phyloP scores from a whole-genome alignment of 2,329 filamentous ascomycete species.

The Fusarium napiforme region DNA sequence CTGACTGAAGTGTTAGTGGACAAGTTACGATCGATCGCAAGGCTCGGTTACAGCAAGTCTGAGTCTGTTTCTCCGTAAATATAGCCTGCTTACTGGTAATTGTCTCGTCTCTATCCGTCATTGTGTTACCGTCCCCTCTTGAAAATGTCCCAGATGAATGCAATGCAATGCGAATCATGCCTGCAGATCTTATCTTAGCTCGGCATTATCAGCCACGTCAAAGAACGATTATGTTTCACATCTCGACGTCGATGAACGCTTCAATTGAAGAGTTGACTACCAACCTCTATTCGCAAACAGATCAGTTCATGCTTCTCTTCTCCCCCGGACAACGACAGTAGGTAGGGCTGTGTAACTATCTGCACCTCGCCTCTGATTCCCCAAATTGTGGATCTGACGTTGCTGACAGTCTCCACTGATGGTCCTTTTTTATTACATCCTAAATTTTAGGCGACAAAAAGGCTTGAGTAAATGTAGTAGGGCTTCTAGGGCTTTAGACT shows the following conservation, averaged over 20 bases:
- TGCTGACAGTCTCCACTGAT: conserved; percentile 23
- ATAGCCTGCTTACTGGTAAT: no score
- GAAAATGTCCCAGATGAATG: neutral
- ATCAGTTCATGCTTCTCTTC: neutral
- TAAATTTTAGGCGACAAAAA: neutral
- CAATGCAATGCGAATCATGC: neutral
- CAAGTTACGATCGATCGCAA: conserved; percentile 3
- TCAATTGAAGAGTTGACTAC: neutral
- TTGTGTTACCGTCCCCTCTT: neutral
- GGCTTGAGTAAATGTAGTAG: accelerated
- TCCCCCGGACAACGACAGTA: neutral
- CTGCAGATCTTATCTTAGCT: conserved; percentile 2
- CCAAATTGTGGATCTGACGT: conserved; percentile 13
- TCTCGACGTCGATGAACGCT: neutral
- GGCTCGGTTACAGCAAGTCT: neutral
- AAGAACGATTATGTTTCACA: conserved; percentile 16
- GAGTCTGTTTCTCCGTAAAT: neutral
- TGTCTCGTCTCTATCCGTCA: neutral
- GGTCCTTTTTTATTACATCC: conserved; percentile 1
- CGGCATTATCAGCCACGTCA: neutral
- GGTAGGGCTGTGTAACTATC: conserved; percentile 16
- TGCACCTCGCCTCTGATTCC: conserved; percentile 29
- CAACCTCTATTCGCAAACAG: neutral
- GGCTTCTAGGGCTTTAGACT: neutral
- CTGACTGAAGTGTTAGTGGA: conserved; percentile 14